Evolutionary conservation across 2,329 filamentous ascomycete genomes (phyloP), one percentile per base, ranked within the genome.

Genomic region (Phyllosticta paracitricarpa): DNA sequence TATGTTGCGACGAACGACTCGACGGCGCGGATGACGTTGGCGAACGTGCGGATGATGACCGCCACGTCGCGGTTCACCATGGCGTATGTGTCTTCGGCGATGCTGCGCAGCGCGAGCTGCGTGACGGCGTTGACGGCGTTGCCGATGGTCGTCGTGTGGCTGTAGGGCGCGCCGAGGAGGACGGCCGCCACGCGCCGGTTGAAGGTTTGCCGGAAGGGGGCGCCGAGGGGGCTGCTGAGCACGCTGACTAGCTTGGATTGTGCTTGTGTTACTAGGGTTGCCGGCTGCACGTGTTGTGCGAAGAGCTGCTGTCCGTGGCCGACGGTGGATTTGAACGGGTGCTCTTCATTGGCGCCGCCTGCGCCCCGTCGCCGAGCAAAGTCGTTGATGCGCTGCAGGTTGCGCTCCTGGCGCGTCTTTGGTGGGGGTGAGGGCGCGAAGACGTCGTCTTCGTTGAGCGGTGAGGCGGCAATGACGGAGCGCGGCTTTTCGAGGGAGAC

Each of bases 11-110:
- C 80, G 69, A 95, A 91, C 1, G 71, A 75, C 68, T 96, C 87
- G 3, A 96, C 77, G 65, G 84, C 84, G 60, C 78, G 81, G 61
- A 91, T 85, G 0, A 89, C 85, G 0, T 72, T 67, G 0, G 89
- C 92, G 63, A 95, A 83, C 1, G 85, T 84, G 55, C 87, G 83
- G 57, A 97, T 84, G 61, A 96, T 86, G 56, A 76, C 76, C 0
- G 89, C 84, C 2, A 97, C 85, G 65, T 94, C 89, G 53, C 85
- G 81, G 66, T 95, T 88, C n/a, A 95, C 93, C 66, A 89, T 89
- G 14, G 93, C 93, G 69, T 86, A 94, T 55, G 82, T 82, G 71
- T 97, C 93, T 73, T 97, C 92, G 3, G 79, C 78, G 59, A 97
- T 75, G 72, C 89, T 93, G 64, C 83, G 82, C 3, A 90, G 82